Conservation (phyloP, 2,329 filamentous ascomycete genomes). For the Neurospora sp. region DNA sequence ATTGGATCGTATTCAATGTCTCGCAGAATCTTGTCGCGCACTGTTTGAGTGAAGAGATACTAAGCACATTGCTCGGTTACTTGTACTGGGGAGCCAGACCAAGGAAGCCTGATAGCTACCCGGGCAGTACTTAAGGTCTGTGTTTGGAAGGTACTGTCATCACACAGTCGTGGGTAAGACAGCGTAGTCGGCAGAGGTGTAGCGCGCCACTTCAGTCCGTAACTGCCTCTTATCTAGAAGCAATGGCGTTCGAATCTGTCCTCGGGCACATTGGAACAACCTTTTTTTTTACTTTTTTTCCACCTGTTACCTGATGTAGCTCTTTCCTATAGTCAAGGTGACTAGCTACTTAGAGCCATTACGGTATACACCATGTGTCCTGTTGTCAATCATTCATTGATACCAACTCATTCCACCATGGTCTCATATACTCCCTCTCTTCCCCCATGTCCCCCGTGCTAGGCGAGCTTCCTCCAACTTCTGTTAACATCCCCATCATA, state of each 20-base stretch:
- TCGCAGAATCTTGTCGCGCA: not conserved
- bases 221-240: not conserved
- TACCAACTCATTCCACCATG: no score
- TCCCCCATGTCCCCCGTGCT: not conserved
- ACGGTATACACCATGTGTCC: no score
- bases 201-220: not conserved
- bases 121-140: not conserved
- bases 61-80: not conserved
- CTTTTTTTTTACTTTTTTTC: not conserved
- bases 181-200: not conserved
- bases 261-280: not conserved
- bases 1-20: not conserved
- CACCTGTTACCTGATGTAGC: no score
- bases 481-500: not conserved
- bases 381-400: no score
- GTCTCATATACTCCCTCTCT: no score
- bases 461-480: not conserved
- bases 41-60: not conserved
- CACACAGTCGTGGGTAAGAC: not conserved
- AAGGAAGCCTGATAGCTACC: not conserved
- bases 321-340: no score
- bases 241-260: not conserved
- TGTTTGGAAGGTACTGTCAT: not conserved
- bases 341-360: no score
- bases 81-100: not conserved